Percentiles rank a stretch among this genome's conserved stretches.
These are phyloP conservation scores for Podosphaera fusca DNA, from an alignment of 2,329 filamentous ascomycete species.

Conservation along the genomic window DNA sequence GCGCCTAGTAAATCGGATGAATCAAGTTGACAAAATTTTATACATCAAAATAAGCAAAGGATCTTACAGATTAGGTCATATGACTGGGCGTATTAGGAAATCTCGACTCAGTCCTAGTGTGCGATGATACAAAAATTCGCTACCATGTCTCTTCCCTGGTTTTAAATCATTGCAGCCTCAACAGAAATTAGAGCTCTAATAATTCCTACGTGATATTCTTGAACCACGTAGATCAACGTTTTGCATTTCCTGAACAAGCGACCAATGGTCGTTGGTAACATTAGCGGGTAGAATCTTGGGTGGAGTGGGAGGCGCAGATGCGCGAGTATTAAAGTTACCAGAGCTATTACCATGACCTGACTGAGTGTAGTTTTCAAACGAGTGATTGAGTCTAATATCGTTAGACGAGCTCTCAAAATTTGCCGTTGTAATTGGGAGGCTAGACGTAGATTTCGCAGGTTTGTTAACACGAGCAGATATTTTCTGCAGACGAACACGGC, in stretches of 20 bases:
- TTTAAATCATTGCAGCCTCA: too few relatives aligned
- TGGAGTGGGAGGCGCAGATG: neutral
- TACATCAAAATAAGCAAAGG: too few relatives aligned
- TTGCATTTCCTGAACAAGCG: constrained; percentile 49
- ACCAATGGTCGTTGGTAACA: constrained; percentile 22
- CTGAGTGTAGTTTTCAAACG: neutral
- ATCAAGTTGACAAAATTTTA: too few relatives aligned
- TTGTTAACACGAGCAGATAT: constrained; percentile 20
- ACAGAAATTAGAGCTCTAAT: neutral
- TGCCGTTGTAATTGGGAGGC: constrained; percentile 4
- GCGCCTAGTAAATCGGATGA: too few relatives aligned
- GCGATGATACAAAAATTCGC: too few relatives aligned
- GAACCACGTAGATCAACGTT: constrained; percentile 42
- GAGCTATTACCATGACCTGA: neutral
- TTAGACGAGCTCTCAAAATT: neutral
- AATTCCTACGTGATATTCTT: constrained; percentile 17
- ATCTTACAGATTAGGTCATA: too few relatives aligned
- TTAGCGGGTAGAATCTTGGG: neutral
- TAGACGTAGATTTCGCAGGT: constrained; percentile 10
- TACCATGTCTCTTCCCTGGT: too few relatives aligned
- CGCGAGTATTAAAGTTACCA: neutral
- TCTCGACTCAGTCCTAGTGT: too few relatives aligned
- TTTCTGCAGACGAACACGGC: constrained; percentile 42
- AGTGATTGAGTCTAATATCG: neutral
- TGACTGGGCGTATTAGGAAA: too few relatives aligned